Conservation (phyloP, 257 asterid genomes). For the Mitragyna speciosa region DNA sequence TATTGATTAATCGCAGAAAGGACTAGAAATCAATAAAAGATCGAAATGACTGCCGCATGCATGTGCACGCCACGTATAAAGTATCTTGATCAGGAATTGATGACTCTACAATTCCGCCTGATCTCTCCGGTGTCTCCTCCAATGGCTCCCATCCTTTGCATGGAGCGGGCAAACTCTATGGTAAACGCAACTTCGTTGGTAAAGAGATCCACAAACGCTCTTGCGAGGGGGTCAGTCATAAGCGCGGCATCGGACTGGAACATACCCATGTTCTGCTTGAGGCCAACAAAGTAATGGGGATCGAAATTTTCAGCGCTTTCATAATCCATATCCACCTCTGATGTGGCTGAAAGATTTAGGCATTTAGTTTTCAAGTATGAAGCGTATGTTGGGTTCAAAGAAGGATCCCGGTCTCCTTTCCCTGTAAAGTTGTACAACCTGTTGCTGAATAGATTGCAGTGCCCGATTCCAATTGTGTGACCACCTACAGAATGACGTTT, state of each 20-base stretch:
- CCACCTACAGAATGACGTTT: slow-evolving; percentile 33
- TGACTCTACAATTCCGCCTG: not conserved
- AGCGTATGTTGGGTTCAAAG: slow-evolving; percentile 37
- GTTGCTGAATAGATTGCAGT: slow-evolving; percentile 46
- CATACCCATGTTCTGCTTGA: not conserved
- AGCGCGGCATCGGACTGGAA: not conserved
- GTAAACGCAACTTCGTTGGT: not conserved
- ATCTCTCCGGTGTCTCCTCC: not conserved
- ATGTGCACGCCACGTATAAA: too few species aligned
- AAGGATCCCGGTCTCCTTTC: slow-evolving; percentile 42
- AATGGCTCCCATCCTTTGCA: not conserved
- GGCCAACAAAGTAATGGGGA: not conserved
- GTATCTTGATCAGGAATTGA: too few species aligned
- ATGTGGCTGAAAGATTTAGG: not conserved
- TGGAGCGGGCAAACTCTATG: not conserved
- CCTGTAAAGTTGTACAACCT: slow-evolving; percentile 52
- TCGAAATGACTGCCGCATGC: not conserved
- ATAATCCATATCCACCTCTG: not conserved
- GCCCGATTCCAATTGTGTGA: slow-evolving; percentile 52
- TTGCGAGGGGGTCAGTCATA: not conserved
- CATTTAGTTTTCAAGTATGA: slow-evolving; percentile 24
- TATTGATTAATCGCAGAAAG: too few species aligned
- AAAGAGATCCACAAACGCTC: not conserved
- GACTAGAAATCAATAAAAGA: too few species aligned
- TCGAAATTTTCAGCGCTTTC: not conserved